These are phyloP conservation scores for Cryphonectria naterciae DNA, from an alignment of 2,329 filamentous ascomycete species.

Conservation along the genomic window DNA sequence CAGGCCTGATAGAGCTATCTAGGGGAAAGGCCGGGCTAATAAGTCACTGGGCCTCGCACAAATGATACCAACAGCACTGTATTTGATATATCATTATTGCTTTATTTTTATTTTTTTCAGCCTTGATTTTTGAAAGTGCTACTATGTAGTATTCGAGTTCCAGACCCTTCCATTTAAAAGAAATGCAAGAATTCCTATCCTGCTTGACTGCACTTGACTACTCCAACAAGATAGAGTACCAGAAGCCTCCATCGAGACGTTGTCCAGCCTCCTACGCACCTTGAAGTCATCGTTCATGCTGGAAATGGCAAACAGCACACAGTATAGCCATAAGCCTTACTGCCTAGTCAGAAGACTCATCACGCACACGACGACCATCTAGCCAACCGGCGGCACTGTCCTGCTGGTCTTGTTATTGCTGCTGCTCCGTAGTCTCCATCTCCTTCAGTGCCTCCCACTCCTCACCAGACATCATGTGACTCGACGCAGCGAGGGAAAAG, in stretches of 20 bases:
- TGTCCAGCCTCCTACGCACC: neutral
- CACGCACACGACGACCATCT: neutral
- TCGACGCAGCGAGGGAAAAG: conserved; percentile 40
- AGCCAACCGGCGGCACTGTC: neutral
- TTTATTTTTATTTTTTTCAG: too few species aligned
- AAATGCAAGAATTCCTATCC: neutral
- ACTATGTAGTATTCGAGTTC: too few species aligned
- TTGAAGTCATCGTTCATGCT: neutral
- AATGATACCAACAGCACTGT: too few species aligned
- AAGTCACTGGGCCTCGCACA: too few species aligned
- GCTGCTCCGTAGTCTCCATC: conserved; percentile 9
- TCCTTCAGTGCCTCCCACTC: conserved; percentile 27
- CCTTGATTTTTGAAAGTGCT: too few species aligned
- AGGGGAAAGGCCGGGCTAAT: too few species aligned
- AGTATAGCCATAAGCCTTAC: neutral
- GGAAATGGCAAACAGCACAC: neutral
- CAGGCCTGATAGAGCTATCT: too few species aligned
- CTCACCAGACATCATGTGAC: conserved; percentile 22
- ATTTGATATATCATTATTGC: too few species aligned
- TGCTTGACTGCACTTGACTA: neutral
- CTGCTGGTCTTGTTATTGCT: conserved; percentile 7
- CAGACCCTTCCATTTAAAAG: neutral
- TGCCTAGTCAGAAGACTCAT: conserved; percentile 2
- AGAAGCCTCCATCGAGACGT: neutral
- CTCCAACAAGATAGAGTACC: neutral